Conservation (phyloP, 306 rosid genomes). For the Albizia julibrissin region DNA sequence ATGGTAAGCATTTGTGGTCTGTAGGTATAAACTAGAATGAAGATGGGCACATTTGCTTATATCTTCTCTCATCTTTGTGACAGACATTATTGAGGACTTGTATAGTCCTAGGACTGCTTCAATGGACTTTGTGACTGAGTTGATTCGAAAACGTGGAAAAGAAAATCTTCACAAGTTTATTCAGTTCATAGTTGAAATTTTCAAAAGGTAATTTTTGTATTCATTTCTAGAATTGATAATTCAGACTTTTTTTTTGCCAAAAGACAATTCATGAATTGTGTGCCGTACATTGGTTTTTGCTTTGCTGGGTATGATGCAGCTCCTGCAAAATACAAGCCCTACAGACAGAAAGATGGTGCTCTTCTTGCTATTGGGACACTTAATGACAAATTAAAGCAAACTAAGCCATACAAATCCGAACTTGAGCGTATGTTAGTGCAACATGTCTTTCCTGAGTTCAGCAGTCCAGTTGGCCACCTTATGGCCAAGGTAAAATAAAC, state of each 20-base stretch:
- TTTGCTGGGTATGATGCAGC: constrained; percentile 3
- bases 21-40: neutral
- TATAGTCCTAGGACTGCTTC: constrained; percentile 11
- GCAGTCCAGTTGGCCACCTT: constrained; percentile 2
- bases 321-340: constrained; percentile 2
- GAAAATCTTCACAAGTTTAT: constrained; percentile 4
- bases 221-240: neutral
- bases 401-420: neutral
- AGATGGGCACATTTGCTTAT: neutral
- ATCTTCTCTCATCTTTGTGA: neutral
- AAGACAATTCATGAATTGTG: neutral
- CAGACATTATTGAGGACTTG: constrained; percentile 13
- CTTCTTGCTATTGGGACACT: constrained; percentile 9
- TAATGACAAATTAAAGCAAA: neutral
- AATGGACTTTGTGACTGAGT: neutral
- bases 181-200: constrained; percentile 8
- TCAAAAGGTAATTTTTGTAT: neutral
- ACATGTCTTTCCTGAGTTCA: constrained; percentile 8
- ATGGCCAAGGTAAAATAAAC: constrained; percentile 1
- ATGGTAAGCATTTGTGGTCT: neutral
- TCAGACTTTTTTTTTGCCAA: neutral
- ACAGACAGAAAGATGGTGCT: constrained; percentile 16
- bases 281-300: neutral
- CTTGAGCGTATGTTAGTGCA: constrained; percentile 11
- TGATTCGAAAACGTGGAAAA: constrained; percentile 8